These are phyloP conservation scores for Yarrowia hollandica DNA, from an alignment of 805 yeast genomes.

Conservation along the genomic window DNA sequence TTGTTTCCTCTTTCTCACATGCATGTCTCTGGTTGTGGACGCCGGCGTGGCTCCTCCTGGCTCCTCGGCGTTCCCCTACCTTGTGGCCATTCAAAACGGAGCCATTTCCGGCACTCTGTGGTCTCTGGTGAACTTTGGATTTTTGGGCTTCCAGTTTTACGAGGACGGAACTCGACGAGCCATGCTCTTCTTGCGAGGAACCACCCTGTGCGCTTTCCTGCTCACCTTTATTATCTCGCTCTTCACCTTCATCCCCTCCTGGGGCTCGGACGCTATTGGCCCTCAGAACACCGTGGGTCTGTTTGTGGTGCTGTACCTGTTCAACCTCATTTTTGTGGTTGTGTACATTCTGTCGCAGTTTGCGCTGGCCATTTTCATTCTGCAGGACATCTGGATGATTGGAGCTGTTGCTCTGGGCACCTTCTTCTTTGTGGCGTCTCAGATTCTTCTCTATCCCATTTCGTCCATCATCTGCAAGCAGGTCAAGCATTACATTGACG, in stretches of 20 bases:
- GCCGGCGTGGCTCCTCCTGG: constrained; percentile 93
- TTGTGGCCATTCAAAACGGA: constrained; percentile 80
- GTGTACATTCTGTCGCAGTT: constrained; percentile 68
- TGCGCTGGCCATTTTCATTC: constrained; percentile 62
- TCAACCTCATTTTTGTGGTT: constrained; percentile 66
- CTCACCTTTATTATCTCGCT: constrained; percentile 66
- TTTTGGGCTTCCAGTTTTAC: constrained; percentile 87
- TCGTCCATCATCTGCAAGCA: constrained; percentile 65
- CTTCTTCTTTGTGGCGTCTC: constrained; percentile 79
- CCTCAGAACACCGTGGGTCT: constrained; percentile 65
- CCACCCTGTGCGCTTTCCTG: constrained; percentile 59
- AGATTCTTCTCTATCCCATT: constrained; percentile 68
- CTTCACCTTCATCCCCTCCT: constrained; percentile 62
- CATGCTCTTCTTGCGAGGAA: constrained; percentile 54
- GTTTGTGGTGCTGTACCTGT: constrained; percentile 66
- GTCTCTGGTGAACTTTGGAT: constrained; percentile 68
- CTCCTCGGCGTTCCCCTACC: constrained; percentile 69
- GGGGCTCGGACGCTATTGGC: constrained; percentile 50
- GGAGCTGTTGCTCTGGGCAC: constrained; percentile 77
- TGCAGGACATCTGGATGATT: constrained; percentile 82
- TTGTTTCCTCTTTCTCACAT: constrained; percentile 55
- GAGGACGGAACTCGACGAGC: constrained; percentile 84
- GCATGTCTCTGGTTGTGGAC: constrained; percentile 75
- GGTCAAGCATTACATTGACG: constrained; percentile 85
- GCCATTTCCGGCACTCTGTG: constrained; percentile 69